These are phyloP conservation scores for Solanum lycopersicoides DNA, from an alignment of 257 asterid genomes.

Conservation along the genomic window DNA sequence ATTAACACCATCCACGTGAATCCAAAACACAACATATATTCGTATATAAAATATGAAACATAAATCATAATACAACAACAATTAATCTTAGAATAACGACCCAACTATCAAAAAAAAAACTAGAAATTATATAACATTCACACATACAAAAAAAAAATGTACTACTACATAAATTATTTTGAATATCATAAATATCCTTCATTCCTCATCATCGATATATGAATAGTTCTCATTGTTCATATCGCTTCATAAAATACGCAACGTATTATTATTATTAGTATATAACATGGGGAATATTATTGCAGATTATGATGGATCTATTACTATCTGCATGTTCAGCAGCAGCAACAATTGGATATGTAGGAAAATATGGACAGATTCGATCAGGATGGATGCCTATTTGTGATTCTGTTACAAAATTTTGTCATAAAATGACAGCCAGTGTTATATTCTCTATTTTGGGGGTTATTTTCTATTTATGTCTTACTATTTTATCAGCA, in stretches of 20 bases:
- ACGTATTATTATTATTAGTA: neutral
- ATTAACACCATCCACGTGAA: neutral
- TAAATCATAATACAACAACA: no score
- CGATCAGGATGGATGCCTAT: constrained; percentile 52
- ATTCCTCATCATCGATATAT: neutral
- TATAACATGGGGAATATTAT: neutral
- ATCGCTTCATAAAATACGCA: neutral
- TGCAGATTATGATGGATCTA: constrained; percentile 29
- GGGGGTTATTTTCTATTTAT: constrained; percentile 14
- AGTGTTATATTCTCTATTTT: constrained; percentile 21
- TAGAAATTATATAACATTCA: neutral
- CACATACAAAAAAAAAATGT: neutral
- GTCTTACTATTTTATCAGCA: constrained; percentile 36
- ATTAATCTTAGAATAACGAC: no score
- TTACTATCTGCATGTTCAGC: constrained; percentile 53
- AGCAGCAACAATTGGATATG: constrained; percentile 47
- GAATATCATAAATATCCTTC: neutral
- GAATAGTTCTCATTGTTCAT: neutral
- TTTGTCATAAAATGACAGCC: constrained; percentile 27
- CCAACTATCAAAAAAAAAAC: neutral
- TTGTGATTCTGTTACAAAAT: constrained; percentile 37
- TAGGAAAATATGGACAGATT: constrained; percentile 52
- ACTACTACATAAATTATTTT: neutral
- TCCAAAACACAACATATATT: neutral
- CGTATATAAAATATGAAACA: no score